Conservation (phyloP, 345 rosid species). For the Kernera saxatilis region DNA sequence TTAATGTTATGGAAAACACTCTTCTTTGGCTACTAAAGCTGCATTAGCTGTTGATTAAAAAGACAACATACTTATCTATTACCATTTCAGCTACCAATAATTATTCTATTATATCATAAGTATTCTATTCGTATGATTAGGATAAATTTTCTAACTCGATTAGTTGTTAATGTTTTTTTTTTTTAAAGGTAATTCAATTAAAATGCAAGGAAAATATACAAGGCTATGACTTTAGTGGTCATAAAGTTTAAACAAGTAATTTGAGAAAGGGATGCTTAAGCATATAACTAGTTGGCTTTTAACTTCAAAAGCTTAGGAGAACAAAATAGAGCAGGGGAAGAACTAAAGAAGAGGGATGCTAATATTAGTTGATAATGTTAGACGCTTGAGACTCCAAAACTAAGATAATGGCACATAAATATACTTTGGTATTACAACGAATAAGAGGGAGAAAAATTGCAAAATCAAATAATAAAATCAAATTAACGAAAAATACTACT, state of each 20-base stretch:
- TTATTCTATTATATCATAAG: too few relatives aligned
- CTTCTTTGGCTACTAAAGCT: conserved; percentile 5
- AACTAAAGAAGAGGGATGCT: too few relatives aligned
- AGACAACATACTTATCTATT: not conserved
- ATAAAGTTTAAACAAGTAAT: too few relatives aligned
- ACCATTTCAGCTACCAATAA: not conserved
- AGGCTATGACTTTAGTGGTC: too few relatives aligned
- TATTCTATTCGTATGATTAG: not conserved
- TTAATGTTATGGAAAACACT: conserved; percentile 2
- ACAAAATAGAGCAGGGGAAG: too few relatives aligned
- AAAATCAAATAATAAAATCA: not conserved
- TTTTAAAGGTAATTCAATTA: too few relatives aligned
- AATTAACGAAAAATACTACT: not conserved
- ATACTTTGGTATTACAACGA: not conserved
- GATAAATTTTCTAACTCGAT: not conserved
- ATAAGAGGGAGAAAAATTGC: not conserved
- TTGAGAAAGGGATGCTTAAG: too few relatives aligned
- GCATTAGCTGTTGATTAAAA: not conserved
- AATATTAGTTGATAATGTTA: not conserved
- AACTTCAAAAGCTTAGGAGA: too few relatives aligned
- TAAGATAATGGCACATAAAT: not conserved
- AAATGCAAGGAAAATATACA: too few relatives aligned
- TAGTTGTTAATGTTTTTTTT: not conserved
- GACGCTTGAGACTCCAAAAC: not conserved
- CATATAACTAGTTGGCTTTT: too few relatives aligned